Base-by-base conservation (phyloP, 2,329 filamentous ascomycete genomes). In the Dactylellina leptospora region DNA sequence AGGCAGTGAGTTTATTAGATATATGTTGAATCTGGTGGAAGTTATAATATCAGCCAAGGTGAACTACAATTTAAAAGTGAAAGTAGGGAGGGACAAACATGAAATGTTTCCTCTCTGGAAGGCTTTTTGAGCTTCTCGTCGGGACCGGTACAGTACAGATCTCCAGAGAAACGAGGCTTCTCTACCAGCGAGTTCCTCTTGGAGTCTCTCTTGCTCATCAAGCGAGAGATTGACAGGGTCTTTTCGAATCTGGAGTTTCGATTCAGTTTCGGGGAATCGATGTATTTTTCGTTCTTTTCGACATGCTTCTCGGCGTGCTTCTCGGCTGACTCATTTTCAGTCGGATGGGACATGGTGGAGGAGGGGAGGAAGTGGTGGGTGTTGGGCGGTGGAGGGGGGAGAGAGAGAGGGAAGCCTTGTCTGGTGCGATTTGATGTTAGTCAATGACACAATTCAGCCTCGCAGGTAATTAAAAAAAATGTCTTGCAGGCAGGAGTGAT, bases 101-200 rank as follows among this genome's bases (percentile, higher is more conserved):
- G 77, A 74, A 83, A 81, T 13, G 79, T 79, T 40, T 82, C 81
- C 11, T 79, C 79, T 75, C 83, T 83, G 27, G 78, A 78, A 16
- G 75, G 69, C 53, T 75, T 76, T 54, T 73, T 75, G 42, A 61
- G 42, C 45, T 71, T 75, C 25, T 75, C 74, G n/a, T 75, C 74
- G n/a, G 61, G 53, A 11, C 70, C 75, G 8, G 66, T 60, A 28
- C 55, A 64, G 40, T 75, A 75, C 2, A 76, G 56, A 16, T 76
- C 75, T 27, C 75, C 75, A 18, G 66, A 70, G 55, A 75, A 76
- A 45, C 60, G 33, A 58, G 74, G 61, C 69, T 63, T 53, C 18
- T 53, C 48, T 54, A 61, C 74, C 64, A 58, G 36, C 23, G 59
- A 64, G 22, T 33, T 54, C 36, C 44, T 66, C 56, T 74, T 75